Evolutionary conservation across 345 rosid genomes (phyloP), one percentile per base, ranked within the genome.

Genomic region (Syzygium aqueum): DNA sequence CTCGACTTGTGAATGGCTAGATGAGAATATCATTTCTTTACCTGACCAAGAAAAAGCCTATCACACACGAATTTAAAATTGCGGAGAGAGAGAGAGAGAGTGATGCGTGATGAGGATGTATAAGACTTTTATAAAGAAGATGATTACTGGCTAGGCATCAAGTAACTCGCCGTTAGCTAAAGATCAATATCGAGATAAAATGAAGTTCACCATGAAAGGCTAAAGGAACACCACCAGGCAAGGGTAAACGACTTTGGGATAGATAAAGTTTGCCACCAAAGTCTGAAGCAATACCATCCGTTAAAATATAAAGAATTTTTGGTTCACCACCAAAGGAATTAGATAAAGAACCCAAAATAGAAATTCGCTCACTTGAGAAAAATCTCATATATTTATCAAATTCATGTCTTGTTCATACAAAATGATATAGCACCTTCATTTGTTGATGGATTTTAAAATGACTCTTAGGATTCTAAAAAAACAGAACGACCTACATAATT

Each of bases 201-300:
- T 14, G 19, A 6, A 61, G 73, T n/a, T 61, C 73, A 61, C 1
- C 17, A n/a, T 2, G 0, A 61, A n/a, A 17, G 4, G 21, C 4
- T 61, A n/a, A 61, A n/a, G 10, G n/a, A 61, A 13, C 17, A n/a
- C 17, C 21, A 27, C 17, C 3, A 43, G 1, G 12, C 15, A 59
- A 12, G 5, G 16, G 3, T 59, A 12, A 11, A 28, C 15, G 67
- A 27, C 7, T 43, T 43, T 43, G 46, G 46, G 46, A 43, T 43
- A 6, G 46, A 43, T 43, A 43, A 43, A 43, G 46, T 43, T 43
- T 7, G 1, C 46, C 7, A 6, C 46, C 46, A 43, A 43, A 43
- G 46, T 43, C 6, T 43, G 46, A 43, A 43, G 46, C 6, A 43
- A 59, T 7, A 27, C 14, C 3, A 61, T 1, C 10, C 0, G 2